phyloP scores from a whole-genome alignment of 805 yeast genomes.

The Cyberlindnera maclurae region DNA sequence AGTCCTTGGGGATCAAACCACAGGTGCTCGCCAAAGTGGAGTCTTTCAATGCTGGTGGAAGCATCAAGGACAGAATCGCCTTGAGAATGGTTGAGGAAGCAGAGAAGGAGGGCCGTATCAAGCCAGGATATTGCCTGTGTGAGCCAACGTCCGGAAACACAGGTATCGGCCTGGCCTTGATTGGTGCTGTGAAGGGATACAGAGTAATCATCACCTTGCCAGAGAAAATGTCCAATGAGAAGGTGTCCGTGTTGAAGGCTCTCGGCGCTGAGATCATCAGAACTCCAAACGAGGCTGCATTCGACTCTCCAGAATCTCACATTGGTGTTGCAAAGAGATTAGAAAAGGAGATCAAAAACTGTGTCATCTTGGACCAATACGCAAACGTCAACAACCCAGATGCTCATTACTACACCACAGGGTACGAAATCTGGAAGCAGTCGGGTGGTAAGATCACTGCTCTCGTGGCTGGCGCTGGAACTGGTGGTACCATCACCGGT shows the following conservation, averaged over 20 bases:
- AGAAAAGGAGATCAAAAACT: constrained; percentile 77
- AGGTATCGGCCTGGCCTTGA: constrained; percentile 82
- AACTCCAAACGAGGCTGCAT: constrained; percentile 89
- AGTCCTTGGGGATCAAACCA: constrained; percentile 68
- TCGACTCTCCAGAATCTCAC: constrained; percentile 88
- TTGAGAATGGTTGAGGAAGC: constrained; percentile 83
- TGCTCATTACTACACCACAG: constrained; percentile 82
- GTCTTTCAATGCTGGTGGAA: constrained; percentile 83
- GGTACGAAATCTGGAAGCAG: constrained; percentile 79
- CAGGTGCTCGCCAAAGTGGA: constrained; percentile 68
- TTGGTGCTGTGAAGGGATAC: constrained; percentile 84
- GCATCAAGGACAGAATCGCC: constrained; percentile 86
- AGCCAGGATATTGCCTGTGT: constrained; percentile 84
- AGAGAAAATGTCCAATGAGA: constrained; percentile 88
- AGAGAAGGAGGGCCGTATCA: constrained; percentile 66
- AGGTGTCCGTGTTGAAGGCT: constrained; percentile 81
- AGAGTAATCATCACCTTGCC: constrained; percentile 84
- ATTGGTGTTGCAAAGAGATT: constrained; percentile 80
- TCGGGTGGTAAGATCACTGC: constrained; percentile 64
- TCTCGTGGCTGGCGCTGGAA: constrained; percentile 88
- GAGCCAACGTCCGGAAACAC: constrained; percentile 92
- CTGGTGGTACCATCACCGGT: constrained; percentile 89
- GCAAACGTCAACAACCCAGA: constrained; percentile 70
- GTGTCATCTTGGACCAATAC: constrained; percentile 80
- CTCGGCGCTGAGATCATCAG: constrained; percentile 86